Evolutionary conservation across 129 eudicot genomes (phyloP).

Genomic region (Centaurea solstitialis): DNA sequence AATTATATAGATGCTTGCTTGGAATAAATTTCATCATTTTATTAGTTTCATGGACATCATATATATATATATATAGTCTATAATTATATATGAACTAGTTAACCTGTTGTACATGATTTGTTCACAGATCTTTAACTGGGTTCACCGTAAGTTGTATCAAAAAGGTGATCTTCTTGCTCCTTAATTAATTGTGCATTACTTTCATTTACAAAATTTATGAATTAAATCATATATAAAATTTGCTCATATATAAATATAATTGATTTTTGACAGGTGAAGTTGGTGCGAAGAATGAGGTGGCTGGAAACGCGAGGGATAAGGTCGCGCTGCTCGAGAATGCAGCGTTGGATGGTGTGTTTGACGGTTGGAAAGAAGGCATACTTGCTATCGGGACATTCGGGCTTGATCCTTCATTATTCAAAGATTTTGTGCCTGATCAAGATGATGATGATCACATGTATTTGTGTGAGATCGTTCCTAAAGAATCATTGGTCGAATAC

Average conservation of each 20-base stretch:
- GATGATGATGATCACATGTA: background rate
- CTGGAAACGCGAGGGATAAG: constrained; percentile 26
- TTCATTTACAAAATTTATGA: background rate
- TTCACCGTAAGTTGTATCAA: constrained; percentile 59
- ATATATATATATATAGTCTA: background rate
- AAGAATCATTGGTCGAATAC: background rate
- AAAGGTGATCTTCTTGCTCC: constrained; percentile 40
- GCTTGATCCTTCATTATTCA: constrained; percentile 40
- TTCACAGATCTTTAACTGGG: constrained; percentile 78
- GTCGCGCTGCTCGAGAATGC: constrained; percentile 34
- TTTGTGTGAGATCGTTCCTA: constrained; percentile 7
- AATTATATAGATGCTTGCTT: too few relatives aligned
- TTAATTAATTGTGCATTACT: background rate
- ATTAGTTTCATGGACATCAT: background rate
- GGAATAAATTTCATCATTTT: background rate
- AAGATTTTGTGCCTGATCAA: constrained; percentile 5
- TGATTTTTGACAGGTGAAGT: constrained; percentile 29
- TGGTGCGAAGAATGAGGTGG: constrained; percentile 14
- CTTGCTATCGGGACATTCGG: constrained; percentile 78
- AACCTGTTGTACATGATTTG: background rate
- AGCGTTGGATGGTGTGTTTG: constrained; percentile 20
- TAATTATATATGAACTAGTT: background rate
- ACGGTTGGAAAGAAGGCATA: constrained; percentile 58
- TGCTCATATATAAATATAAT: background rate
- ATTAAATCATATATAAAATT: background rate